A percentile compares a stretch with the other conserved stretches of the same genome.
These are phyloP conservation scores for Aspergillus funiculosus DNA, from an alignment of 495 filamentous ascomycete genomes.

Conservation along the genomic window DNA sequence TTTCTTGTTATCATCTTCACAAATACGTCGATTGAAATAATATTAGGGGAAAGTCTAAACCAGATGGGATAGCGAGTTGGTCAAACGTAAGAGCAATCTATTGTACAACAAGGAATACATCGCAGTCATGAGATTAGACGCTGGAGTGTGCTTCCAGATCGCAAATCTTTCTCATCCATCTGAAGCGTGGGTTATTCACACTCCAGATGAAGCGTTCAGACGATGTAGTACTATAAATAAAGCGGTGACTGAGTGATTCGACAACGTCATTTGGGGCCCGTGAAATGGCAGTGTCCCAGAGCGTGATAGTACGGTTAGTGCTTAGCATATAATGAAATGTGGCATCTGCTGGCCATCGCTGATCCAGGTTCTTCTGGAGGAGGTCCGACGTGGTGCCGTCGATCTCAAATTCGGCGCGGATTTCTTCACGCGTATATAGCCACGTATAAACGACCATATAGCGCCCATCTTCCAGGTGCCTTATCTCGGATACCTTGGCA, in stretches of 20 bases:
- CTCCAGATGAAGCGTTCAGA: neutral
- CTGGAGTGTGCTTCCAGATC: too few species aligned
- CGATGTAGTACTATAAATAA: neutral
- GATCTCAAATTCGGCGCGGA: neutral
- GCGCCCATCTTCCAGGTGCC: neutral
- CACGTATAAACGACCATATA: neutral
- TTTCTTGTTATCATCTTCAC: too few species aligned
- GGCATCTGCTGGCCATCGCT: neutral
- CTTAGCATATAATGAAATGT: neutral
- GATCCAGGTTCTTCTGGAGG: neutral
- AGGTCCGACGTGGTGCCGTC: neutral
- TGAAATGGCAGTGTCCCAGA: neutral
- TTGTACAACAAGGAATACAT: too few species aligned
- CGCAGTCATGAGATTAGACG: too few species aligned
- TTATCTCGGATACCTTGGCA: neutral
- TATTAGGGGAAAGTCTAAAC: too few species aligned
- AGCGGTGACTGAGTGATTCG: neutral
- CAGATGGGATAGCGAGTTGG: too few species aligned
- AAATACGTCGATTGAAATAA: too few species aligned
- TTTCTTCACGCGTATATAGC: neutral
- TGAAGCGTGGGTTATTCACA: neutral
- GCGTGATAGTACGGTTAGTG: neutral
- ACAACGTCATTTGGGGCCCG: neutral
- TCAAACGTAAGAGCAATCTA: too few species aligned
- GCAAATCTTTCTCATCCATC: neutral